Base-by-base conservation (phyloP, 352 stramenopile genomes). In the Phytophthora macrochlamydospora region DNA sequence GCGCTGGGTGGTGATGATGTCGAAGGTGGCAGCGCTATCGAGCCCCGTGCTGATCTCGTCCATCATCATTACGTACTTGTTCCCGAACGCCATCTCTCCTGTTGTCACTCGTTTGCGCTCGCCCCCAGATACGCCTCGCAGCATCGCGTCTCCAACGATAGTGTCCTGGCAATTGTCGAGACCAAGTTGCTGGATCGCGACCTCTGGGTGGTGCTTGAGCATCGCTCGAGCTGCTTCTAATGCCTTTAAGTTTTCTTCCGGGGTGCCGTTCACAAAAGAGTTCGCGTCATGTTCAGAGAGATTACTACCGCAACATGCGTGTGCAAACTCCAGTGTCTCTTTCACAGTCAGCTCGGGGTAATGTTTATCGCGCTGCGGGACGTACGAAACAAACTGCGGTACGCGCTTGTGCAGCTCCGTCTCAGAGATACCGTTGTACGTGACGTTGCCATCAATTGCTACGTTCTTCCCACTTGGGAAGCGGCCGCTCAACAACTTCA, bases 401-500 rank as follows among this genome's bases (percentile, higher is more conserved):
- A 63, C 4, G 7, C 56, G 56, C 37, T 69, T 69, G 58, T 61
- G 67, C 30, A 49, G 14, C 43, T 49, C 43, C 8, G 0, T 49
- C 24, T 3, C 43, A 4, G 43, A n/a, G 2, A 7, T 49, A 5
- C 43, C 43, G 7, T 49, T 49, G 43, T 49, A 49, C 43, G 13
- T 45, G 11, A 69, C 40, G 18, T 31, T 18, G 29, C 62, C 62
- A 14, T 56, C 35, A 24, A 69, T 31, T 9, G 38, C 37, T 7
- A 66, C 45, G 55, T 65, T 68, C 35, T 66, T 69, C 6, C 4
- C 40, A 7, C 18, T 54, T 32, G 43, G 48, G 42, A 69, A 69
- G 35, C 58, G 42, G 24, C 56, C 55, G 29, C 56, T 60, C 18
- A 71, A 53, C 14, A 62, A 7, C 37, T 71, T 71, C 56, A 71